Percentiles rank a stretch among this genome's conserved stretches.
These are phyloP conservation scores for Sphagnum contortum DNA, from an alignment of 225 moss, liverwort and hornwort species.

Conservation along the genomic window DNA sequence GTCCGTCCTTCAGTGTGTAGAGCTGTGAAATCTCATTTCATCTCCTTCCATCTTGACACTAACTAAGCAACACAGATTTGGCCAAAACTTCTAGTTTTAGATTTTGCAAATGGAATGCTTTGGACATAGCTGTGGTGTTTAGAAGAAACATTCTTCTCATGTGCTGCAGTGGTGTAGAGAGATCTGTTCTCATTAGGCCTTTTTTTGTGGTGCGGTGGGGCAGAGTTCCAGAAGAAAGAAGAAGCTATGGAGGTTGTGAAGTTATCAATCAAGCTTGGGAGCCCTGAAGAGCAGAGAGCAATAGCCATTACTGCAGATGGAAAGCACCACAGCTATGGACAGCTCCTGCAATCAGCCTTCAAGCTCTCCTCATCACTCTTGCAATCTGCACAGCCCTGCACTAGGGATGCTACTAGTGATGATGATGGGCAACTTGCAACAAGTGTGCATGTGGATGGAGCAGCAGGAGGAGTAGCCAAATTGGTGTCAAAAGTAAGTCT, in stretches of 20 bases:
- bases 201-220: background rate
- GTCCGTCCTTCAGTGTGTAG: no score
- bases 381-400: conserved; percentile 15
- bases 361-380: conserved; percentile 25
- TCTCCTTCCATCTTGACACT: no score
- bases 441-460: conserved; percentile 8
- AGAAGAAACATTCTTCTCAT: no score
- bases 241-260: conserved; percentile 42
- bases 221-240: conserved; percentile 14
- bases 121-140: no score
- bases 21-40: no score
- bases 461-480: background rate
- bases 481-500: no score
- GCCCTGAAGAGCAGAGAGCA: conserved; percentile 20
- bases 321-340: conserved; percentile 34
- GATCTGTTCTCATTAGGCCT: no score
- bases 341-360: conserved; percentile 33
- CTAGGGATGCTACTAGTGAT: background rate
- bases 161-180: no score
- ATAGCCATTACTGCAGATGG: conserved; percentile 34
- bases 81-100: no score
- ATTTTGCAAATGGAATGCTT: no score
- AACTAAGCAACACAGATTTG: no score
- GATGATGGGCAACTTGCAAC: conserved; percentile 3
- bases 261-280: conserved; percentile 29